phyloP scores from a whole-genome alignment of 306 rosid genomes.

The Castanea sativa region DNA sequence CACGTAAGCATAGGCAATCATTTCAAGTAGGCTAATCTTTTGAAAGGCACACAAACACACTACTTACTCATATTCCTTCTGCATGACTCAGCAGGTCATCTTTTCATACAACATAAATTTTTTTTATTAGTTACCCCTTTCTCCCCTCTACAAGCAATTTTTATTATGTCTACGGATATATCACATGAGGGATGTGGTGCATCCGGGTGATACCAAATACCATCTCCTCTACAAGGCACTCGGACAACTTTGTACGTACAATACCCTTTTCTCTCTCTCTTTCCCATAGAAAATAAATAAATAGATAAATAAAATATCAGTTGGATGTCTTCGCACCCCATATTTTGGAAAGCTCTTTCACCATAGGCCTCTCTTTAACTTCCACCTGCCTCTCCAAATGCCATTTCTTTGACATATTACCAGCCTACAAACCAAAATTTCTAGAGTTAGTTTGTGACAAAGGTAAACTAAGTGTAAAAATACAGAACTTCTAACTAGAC shows the following conservation, averaged over 20 bases:
- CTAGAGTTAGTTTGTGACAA: slow-evolving; percentile 19
- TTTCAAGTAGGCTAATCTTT: neutral
- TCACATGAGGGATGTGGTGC: too few species aligned
- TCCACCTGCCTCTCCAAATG: slow-evolving; percentile 54
- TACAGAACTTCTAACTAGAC: slow-evolving; percentile 5
- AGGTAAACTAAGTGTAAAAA: neutral
- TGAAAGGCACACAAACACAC: too few species aligned
- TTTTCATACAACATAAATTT: neutral
- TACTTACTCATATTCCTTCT: neutral
- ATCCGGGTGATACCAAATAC: too few species aligned
- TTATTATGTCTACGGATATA: too few species aligned
- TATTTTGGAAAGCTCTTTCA: slow-evolving; percentile 61
- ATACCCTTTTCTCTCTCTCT: too few species aligned
- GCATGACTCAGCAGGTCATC: neutral
- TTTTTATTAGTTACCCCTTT: neutral
- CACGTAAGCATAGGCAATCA: neutral
- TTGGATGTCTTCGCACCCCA: slow-evolving; percentile 51
- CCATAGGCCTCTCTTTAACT: slow-evolving; percentile 62
- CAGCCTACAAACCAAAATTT: slow-evolving; percentile 56
- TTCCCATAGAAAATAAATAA: neutral
- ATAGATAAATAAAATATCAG: slow-evolving; percentile 18
- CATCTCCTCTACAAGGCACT: neutral
- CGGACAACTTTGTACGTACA: neutral
- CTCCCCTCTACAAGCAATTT: neutral
- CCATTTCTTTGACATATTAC: slow-evolving; percentile 64